Evolutionary conservation across 2,329 filamentous ascomycete species (phyloP), one percentile per base, ranked within the genome.

Genomic region (Fusarium tjaetaba): DNA sequence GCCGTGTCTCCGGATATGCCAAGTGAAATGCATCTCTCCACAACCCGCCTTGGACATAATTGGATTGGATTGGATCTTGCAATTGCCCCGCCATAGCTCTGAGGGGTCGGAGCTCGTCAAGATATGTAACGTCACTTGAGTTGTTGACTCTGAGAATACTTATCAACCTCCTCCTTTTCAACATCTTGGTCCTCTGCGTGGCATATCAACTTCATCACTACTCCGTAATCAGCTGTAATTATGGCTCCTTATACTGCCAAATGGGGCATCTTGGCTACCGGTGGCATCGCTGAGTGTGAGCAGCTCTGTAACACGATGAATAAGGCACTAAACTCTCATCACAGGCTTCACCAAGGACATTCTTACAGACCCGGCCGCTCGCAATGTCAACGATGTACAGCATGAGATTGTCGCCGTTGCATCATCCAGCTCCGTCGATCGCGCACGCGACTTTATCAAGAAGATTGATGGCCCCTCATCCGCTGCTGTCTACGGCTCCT

Each of bases 361-460:
- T 57, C 90, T 95, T 73, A 88, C 89, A 68, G 91, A 96, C 82
- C 92, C 95, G 22, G 85, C 88, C 45, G 86, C 86, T 53, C 93
- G 95, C 75, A 88, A 88, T 57, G 92, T 93, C 60, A 84, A 86
- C 67, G 93, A 97, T 76, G 87, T 97, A 71, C 88, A 88, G 63
- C 95, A 97, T 84, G 89, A 91, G 76, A 88, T 97, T 53, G 89
- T 92, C 26, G 95, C 94, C 28, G 94, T 93, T 11, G 93, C 94
- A 28, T 96, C 94, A 3, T 96, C 94, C 9, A 90, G 89, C 45
- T 94, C 93, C 52, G 86, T 88, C 71, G 86, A 89, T 49, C 90
- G 91, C 59, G 94, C 94, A 2, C 86, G 88, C 68, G 85, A 90
- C 56, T 97, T 97, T 84, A 88, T 97, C 80, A 85, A 89, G 70